Base-by-base conservation (phyloP, 2,329 filamentous ascomycete species). In the Neurospora crassa region DNA sequence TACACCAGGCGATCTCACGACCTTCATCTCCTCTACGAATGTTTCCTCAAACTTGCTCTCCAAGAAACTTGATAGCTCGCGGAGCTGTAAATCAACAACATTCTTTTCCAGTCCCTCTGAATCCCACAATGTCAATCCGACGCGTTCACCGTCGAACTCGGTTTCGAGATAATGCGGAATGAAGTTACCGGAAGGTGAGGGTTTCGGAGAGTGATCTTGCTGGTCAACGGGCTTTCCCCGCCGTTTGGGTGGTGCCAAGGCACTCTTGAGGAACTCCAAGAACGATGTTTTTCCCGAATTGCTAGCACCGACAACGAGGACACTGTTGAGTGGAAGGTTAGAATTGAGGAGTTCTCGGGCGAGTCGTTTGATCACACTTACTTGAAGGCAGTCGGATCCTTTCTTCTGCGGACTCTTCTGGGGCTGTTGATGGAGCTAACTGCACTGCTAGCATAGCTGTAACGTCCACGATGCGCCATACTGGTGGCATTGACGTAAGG, bases 1-100 rank as follows among this genome's bases (percentile, higher is more conserved):
- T 74, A 93, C 92, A 71, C 94, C 95, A 37, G 96, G 95, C 70
- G 94, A 94, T 77, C 96, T 92, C 73, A 97, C 87, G 67, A 99
- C 94, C 84, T 97, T 98, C 87, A 97, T 97, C 84, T 99, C 96
- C 82, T 99, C 96, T 68, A 89, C 89, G 79, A 99, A 97, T 0
- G 96, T 98, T 78, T 99, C 96, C 80, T 99, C 95, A 76, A 99
- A 99, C 81, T 98, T 98, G 84, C 92, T 95, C 84, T 99, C 96
- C 72, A 99, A 85, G 83, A 99, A 99, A 10, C 91, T 87, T 42
- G 92, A 91, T 85, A 98, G 94, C 79, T 97, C 93, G 73, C 94
- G 90, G 75, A 99, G 85, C 81, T 99, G 96, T 75, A 98, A 88
- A 80, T 98, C 96, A 69, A 97, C 94, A 43, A 98, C 89, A 77